phyloP scores from a whole-genome alignment of 768 basidiomycete species.

The Phanerochaete carnosa region DNA sequence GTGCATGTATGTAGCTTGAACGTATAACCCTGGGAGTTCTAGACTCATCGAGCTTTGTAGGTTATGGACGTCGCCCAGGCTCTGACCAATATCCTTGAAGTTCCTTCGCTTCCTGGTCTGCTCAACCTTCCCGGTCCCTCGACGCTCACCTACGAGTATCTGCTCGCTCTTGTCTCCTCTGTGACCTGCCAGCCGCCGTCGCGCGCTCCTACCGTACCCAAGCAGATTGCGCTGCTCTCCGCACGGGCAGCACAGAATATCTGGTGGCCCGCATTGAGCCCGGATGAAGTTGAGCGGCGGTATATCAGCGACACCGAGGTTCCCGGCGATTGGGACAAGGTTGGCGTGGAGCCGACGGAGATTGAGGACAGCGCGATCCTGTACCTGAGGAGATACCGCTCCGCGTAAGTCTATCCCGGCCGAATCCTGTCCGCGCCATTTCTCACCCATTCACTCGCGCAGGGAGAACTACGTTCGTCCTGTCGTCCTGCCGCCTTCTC shows the following conservation, averaged over 20 bases:
- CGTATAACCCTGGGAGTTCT: neutral
- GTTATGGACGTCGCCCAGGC: constrained; percentile 94
- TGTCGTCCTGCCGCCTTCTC: constrained; percentile 53
- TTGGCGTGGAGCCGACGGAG: constrained; percentile 79
- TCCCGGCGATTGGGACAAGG: constrained; percentile 77
- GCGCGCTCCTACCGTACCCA: constrained; percentile 73
- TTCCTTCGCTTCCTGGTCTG: constrained; percentile 61
- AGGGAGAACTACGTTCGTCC: constrained; percentile 71
- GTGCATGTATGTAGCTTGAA: constrained; percentile 60
- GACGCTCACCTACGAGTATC: constrained; percentile 77
- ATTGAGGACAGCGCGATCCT: constrained; percentile 88
- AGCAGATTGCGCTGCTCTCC: constrained; percentile 59
- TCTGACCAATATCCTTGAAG: constrained; percentile 69
- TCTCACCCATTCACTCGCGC: constrained; percentile 15
- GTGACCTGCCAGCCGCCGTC: constrained; percentile 78
- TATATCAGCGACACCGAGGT: constrained; percentile 79
- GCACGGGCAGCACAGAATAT: constrained; percentile 60
- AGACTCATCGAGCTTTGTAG: constrained; percentile 36
- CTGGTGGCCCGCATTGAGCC: constrained; percentile 92
- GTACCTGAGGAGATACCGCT: constrained; percentile 86
- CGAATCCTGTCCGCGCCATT: neutral
- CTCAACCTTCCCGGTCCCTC: constrained; percentile 87
- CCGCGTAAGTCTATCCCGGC: constrained; percentile 60
- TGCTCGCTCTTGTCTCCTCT: constrained; percentile 72
- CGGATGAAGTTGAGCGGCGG: constrained; percentile 87